A percentile compares a stretch with the other conserved stretches of the same genome.
Conservation (phyloP, 2,329 filamentous ascomycete genomes). For the Fusarium cyanostomum region DNA sequence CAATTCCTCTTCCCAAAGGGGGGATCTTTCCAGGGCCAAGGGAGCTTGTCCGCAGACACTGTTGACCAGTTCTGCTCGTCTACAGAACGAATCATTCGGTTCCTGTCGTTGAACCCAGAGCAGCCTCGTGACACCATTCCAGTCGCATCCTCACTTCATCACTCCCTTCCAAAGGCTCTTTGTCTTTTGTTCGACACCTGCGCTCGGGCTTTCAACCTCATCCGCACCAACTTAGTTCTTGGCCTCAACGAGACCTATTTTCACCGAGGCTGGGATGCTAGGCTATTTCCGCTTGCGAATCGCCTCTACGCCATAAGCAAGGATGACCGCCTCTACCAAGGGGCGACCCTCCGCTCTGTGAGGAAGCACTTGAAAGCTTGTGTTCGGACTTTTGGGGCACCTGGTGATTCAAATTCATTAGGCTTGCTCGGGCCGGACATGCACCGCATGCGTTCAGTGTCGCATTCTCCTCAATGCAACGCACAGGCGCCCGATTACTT, state of each 20-base stretch:
- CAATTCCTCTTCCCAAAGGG: constrained; percentile 47
- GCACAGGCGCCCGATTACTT: constrained; percentile 11
- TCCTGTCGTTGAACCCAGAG: constrained; percentile 33
- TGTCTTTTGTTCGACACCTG: constrained; percentile 47
- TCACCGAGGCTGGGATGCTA: constrained; percentile 36
- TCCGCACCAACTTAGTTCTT: constrained; percentile 33
- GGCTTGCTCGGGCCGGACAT: constrained; percentile 29
- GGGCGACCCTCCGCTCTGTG: constrained; percentile 33
- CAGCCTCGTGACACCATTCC: constrained; percentile 35
- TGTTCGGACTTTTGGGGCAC: constrained; percentile 32
- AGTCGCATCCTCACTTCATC: constrained; percentile 32
- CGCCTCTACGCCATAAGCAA: constrained; percentile 43
- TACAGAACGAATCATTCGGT: constrained; percentile 43
- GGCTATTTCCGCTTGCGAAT: constrained; percentile 38
- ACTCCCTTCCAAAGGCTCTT: constrained; percentile 43
- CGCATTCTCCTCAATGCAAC: constrained; percentile 36
- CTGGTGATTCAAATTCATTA: constrained; percentile 29
- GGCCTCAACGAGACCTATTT: constrained; percentile 34
- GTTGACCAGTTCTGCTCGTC: constrained; percentile 45
- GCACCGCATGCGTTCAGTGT: constrained; percentile 29
- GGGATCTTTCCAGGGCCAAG: constrained; percentile 28
- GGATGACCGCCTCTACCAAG: constrained; percentile 43
- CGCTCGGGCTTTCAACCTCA: constrained; percentile 41
- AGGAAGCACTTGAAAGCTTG: constrained; percentile 46
- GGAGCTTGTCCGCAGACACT: constrained; percentile 34